phyloP scores from a whole-genome alignment of 2,329 filamentous ascomycete genomes.

The Coleophoma crateriformis region DNA sequence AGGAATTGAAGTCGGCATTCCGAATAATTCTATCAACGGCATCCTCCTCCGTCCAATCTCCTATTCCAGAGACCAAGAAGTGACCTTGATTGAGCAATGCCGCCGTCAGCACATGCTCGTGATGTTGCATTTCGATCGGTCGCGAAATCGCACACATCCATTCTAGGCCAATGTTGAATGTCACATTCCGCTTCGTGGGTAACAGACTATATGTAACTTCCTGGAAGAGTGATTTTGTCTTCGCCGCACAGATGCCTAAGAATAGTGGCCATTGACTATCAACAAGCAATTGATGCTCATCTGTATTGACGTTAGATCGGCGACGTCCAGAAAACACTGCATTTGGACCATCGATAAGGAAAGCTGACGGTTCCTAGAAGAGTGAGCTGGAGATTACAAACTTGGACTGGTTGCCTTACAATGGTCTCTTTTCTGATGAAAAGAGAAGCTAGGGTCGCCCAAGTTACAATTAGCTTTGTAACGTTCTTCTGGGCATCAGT shows the following conservation, averaged over 20 bases:
- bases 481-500: background rate
- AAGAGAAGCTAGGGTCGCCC: conserved; percentile 6
- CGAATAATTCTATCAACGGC: background rate
- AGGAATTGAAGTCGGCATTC: background rate
- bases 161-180: conserved; percentile 40
- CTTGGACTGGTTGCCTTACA: conserved; percentile 22
- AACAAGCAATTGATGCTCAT: conserved; percentile 36
- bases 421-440: conserved; percentile 12
- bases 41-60: background rate
- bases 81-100: conserved; percentile 5
- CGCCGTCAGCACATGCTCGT: conserved; percentile 44
- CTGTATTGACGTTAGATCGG: background rate
- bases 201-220: conserved; percentile 1
- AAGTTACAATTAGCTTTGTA: background rate
- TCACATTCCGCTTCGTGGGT: conserved; percentile 3
- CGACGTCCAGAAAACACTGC: conserved; percentile 26
- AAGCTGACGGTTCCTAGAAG: conserved; percentile 20
- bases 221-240: conserved; percentile 36
- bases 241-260: conserved; percentile 41
- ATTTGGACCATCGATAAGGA: conserved; percentile 15
- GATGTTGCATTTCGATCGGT: conserved; percentile 37
- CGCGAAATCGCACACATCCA: conserved; percentile 48
- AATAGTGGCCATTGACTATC: conserved; percentile 46
- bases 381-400: conserved; percentile 40
- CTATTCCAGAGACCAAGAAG: conserved; percentile 4